Evolutionary conservation across 2,329 filamentous ascomycete genomes (phyloP).

Genomic region (Colletotrichum lentis): DNA sequence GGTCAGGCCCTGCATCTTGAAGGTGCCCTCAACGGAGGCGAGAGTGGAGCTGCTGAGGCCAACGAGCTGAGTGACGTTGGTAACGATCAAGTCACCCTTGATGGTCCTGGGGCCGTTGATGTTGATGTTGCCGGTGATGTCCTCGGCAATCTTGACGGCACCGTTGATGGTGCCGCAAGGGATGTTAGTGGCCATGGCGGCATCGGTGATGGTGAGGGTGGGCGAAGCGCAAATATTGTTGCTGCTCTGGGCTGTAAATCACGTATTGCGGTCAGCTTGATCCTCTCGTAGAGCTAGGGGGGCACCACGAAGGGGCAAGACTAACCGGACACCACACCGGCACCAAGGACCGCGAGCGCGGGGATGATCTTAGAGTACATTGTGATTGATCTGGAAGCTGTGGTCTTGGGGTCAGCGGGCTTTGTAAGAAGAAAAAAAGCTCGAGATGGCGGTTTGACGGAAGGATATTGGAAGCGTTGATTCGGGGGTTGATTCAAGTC

Average conservation of each 20-base stretch:
- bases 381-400: constrained; percentile 44
- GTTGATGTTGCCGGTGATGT: constrained; percentile 64
- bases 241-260: constrained; percentile 46
- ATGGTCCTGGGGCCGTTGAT: constrained; percentile 68
- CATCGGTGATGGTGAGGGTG: constrained; percentile 68
- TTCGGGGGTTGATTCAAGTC: constrained; percentile 6
- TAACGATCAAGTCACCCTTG: constrained; percentile 66
- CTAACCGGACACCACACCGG: constrained; percentile 55
- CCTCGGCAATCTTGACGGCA: constrained; percentile 69
- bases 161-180: constrained; percentile 76
- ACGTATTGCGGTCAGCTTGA: neutral
- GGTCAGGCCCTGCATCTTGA: constrained; percentile 74
- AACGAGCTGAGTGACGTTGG: constrained; percentile 67
- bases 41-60: constrained; percentile 70
- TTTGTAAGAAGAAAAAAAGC: neutral
- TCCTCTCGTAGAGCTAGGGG: constrained; percentile 40
- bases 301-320: constrained; percentile 45
- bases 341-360: constrained; percentile 55
- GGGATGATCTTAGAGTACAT: constrained; percentile 58
- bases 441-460: neutral
- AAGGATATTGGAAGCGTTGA: constrained; percentile 36
- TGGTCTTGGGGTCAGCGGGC: constrained; percentile 21
- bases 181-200: constrained; percentile 67
- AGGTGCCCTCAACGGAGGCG: constrained; percentile 70
- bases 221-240: constrained; percentile 45